Percentiles rank a stretch among this genome's conserved stretches.
Conservation (phyloP, 140 eudicot genomes). For the Stevia rebaudiana region DNA sequence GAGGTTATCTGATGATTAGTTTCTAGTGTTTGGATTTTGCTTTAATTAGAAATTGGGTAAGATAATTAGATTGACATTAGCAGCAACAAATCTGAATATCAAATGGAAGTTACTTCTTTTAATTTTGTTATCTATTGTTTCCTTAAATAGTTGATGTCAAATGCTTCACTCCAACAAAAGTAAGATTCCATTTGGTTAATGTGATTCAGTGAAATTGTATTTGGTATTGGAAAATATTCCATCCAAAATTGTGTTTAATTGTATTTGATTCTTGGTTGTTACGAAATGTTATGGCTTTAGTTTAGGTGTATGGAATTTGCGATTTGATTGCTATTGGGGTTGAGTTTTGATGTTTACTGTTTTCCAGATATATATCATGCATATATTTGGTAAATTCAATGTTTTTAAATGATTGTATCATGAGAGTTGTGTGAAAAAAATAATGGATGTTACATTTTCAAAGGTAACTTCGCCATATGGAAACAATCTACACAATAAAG, state of each 20-base stretch:
- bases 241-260: too few species aligned
- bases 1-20: background rate
- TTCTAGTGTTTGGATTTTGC: slow-evolving; percentile 8
- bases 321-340: background rate
- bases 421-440: slow-evolving; percentile 9
- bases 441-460: slow-evolving; percentile 10
- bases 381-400: background rate
- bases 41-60: background rate
- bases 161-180: too few species aligned
- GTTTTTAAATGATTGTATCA: slow-evolving; percentile 5
- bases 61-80: background rate
- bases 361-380: slow-evolving; percentile 8
- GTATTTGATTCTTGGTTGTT: background rate
- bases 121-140: too few species aligned
- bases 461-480: slow-evolving; percentile 89
- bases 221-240: too few species aligned
- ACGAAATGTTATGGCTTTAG: background rate
- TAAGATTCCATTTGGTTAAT: too few species aligned
- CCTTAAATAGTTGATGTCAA: too few species aligned
- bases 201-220: too few species aligned
- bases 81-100: background rate
- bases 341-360: background rate
- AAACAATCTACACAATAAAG: slow-evolving; percentile 60
- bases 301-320: background rate
- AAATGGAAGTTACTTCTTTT: background rate